phyloP scores from a whole-genome alignment of 2,329 filamentous ascomycete species.

The Sporothrix mexicana region DNA sequence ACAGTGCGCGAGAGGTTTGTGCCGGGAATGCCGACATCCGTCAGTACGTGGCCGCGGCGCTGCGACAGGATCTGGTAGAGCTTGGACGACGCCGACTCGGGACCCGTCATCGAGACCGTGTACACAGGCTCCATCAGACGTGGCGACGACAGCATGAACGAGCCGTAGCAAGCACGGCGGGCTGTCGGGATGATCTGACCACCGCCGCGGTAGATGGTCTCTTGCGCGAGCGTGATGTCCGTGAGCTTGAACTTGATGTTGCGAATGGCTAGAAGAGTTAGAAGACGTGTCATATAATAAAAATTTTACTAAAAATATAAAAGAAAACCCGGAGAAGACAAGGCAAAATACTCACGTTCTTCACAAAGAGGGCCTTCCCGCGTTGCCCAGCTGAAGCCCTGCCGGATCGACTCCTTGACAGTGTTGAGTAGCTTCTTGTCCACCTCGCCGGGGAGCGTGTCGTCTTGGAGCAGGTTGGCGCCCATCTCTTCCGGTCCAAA shows the following conservation, averaged over 20 bases:
- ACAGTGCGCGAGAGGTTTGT: conserved; percentile 92
- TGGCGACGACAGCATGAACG: conserved; percentile 95
- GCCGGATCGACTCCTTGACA: conserved; percentile 89
- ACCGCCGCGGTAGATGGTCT: conserved; percentile 93
- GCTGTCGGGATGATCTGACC: conserved; percentile 97
- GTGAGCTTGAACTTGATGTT: conserved; percentile 98
- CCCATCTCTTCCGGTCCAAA: conserved; percentile 96
- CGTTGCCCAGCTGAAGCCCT: conserved; percentile 96
- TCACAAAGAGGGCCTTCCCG: conserved; percentile 95
- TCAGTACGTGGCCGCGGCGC: conserved; percentile 87
- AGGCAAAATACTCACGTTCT: conserved; percentile 74
- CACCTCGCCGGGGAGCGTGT: conserved; percentile 87
- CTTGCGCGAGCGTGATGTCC: conserved; percentile 81
- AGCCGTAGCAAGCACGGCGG: conserved; percentile 89
- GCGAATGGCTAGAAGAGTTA: conserved; percentile 73
- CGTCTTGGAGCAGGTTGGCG: conserved; percentile 95
- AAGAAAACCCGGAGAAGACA: conserved; percentile 18
- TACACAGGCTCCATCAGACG: conserved; percentile 97
- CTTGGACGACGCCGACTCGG: conserved; percentile 83
- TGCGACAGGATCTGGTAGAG: conserved; percentile 91
- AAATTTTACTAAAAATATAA: too few species aligned
- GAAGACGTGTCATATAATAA: conserved; percentile 33
- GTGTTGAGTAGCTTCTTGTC: conserved; percentile 88
- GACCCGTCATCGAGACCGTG: conserved; percentile 88
- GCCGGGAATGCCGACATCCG: conserved; percentile 92